Evolutionary conservation across 1,139 yeast genomes (phyloP).

Genomic region (Protomyces pachydermus): DNA sequence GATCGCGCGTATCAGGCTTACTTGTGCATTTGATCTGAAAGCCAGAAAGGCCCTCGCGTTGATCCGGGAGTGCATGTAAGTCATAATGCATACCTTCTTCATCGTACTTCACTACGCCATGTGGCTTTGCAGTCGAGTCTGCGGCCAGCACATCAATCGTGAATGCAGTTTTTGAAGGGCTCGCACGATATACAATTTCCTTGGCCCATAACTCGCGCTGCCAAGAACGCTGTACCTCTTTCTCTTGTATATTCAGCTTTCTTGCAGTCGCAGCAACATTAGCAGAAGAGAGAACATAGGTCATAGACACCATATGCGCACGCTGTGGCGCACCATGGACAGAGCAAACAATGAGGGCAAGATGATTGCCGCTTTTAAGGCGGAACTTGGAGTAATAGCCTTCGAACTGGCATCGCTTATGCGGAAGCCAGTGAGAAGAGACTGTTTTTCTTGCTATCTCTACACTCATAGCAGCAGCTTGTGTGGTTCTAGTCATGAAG

Average conservation of each 20-base stretch:
- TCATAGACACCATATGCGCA: constrained; percentile 18
- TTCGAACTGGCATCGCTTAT: constrained; percentile 4
- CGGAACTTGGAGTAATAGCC: constrained; percentile 24
- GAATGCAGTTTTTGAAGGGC: background rate
- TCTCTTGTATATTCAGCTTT: background rate
- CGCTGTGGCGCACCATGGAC: constrained; percentile 2
- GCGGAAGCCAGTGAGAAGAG: constrained; percentile 5
- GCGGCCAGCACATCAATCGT: background rate
- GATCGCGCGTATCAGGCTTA: background rate
- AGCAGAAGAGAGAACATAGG: constrained; percentile 2
- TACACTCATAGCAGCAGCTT: background rate
- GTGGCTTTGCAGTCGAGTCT: background rate
- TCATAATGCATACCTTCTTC: background rate
- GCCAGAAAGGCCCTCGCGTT: background rate
- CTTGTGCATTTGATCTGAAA: background rate
- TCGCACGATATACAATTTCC: background rate
- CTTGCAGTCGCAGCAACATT: background rate
- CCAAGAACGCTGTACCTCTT: background rate
- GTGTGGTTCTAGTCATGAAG: background rate
- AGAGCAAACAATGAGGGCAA: constrained; percentile 16
- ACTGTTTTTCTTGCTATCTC: background rate
- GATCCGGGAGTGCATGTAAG: background rate
- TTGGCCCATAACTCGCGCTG: background rate
- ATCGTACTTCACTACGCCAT: background rate
- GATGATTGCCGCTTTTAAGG: constrained; percentile 12